A percentile compares a stretch with the other conserved stretches of the same genome.
phyloP scores from a whole-genome alignment of 202 grass and related monocot species.

The Schoenoplectus triqueter region DNA sequence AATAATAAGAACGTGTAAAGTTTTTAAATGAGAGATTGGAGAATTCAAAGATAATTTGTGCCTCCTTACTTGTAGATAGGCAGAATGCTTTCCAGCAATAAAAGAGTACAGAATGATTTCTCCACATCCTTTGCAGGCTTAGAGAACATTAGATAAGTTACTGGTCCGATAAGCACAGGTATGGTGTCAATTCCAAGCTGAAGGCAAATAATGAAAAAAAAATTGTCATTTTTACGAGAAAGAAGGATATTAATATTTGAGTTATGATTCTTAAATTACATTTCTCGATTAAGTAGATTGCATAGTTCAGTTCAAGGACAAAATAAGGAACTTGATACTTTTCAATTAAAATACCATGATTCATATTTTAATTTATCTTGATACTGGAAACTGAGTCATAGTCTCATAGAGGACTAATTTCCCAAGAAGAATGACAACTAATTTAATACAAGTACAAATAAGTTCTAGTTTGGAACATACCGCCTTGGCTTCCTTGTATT shows the following conservation, averaged over 20 bases:
- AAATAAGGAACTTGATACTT: background rate
- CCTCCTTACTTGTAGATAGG: constrained; percentile 84
- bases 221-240: background rate
- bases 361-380: constrained; percentile 6
- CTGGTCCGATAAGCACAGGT: constrained; percentile 83
- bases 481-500: constrained; percentile 91
- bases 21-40: constrained; percentile 3
- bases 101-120: constrained; percentile 88
- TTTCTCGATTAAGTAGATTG: constrained; percentile 13
- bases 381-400: background rate
- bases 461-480: constrained; percentile 44
- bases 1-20: constrained; percentile 34
- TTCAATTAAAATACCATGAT: background rate
- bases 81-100: constrained; percentile 78
- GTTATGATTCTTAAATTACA: constrained; percentile 5
- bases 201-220: constrained; percentile 33
- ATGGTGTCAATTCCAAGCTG: constrained; percentile 86
- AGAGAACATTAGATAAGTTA: constrained; percentile 93
- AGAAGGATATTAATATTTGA: background rate
- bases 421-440: background rate
- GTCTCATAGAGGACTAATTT: background rate
- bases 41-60: constrained; percentile 15
- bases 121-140: constrained; percentile 87
- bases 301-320: background rate
- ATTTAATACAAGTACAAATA: background rate